Evolutionary conservation across 371 early-diverging fungal species (phyloP).

Genomic region (Apophysomyces variabilis): DNA sequence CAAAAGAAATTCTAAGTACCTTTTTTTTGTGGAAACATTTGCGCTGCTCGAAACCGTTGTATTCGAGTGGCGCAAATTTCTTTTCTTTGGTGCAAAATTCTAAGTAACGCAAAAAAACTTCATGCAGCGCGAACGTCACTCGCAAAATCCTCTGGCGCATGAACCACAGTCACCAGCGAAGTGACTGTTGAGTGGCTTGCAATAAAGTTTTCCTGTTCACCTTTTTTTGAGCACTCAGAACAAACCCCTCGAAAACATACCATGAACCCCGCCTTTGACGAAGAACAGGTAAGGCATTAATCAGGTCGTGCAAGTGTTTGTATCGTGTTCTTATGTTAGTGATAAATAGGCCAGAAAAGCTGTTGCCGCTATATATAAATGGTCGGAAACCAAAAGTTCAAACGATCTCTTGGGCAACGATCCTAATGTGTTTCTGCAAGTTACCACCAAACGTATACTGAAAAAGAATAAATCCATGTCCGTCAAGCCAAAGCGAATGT

Average conservation of each 20-base stretch:
- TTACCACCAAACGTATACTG: conserved; percentile 15
- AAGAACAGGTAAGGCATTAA: conserved; percentile 15
- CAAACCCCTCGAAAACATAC: conserved; percentile 2
- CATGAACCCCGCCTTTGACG: conserved; percentile 18
- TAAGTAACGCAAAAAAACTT: too few species aligned
- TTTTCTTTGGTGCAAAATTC: too few species aligned
- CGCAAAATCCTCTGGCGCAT: too few species aligned
- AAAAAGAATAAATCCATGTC: conserved; percentile 6
- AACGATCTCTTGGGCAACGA: conserved; percentile 18
- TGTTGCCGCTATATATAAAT: conserved; percentile 14
- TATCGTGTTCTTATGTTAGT: too few species aligned
- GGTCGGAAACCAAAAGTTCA: conserved; percentile 10
- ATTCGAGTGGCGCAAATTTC: too few species aligned
- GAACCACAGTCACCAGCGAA: too few species aligned
- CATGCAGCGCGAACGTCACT: too few species aligned
- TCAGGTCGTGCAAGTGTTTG: too few species aligned
- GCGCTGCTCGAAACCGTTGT: too few species aligned
- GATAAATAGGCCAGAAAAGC: conserved; percentile 9
- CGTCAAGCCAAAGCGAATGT: conserved; percentile 18
- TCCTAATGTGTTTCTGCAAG: conserved; percentile 13
- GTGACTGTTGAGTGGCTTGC: conserved; percentile 9
- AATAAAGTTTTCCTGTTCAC: conserved; percentile 9
- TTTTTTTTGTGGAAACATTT: too few species aligned
- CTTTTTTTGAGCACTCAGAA: conserved; percentile 10
- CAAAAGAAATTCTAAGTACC: too few species aligned